Evolutionary conservation across 1,139 yeast genomes (phyloP).

Genomic region (Cylindricascospora bacillispora): DNA sequence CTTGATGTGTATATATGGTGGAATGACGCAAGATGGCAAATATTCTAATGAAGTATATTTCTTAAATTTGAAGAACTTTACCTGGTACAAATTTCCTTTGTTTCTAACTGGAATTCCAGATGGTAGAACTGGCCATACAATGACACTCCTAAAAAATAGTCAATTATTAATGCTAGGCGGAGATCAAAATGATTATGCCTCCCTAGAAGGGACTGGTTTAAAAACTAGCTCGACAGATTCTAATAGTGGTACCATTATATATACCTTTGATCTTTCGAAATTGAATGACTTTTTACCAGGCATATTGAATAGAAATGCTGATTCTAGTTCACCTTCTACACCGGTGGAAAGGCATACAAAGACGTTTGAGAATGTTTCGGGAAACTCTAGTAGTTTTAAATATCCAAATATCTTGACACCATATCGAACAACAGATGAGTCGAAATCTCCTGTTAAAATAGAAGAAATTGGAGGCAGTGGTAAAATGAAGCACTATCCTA

Average conservation of each 20-base stretch:
- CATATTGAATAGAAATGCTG: no score
- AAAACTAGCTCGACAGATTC: conserved; percentile 1
- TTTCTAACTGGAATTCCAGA: conserved; percentile 43
- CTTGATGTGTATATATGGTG: conserved; percentile 73
- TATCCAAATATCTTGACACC: conserved; percentile 2
- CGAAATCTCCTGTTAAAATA: no score
- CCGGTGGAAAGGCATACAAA: no score
- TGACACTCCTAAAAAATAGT: conserved; percentile 50
- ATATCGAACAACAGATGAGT: no score
- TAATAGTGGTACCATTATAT: conserved; percentile 2
- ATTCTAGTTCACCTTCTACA: no score
- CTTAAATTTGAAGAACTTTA: conserved; percentile 53
- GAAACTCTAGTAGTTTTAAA: no score
- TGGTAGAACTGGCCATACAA: conserved; percentile 81
- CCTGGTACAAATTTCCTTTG: conserved; percentile 53
- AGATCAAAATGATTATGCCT: conserved; percentile 44
- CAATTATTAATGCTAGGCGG: conserved; percentile 82
- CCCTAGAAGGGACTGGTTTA: conserved; percentile 1
- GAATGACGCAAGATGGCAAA: conserved; percentile 61
- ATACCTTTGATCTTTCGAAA: conserved; percentile 2
- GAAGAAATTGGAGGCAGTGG: no score
- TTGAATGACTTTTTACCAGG: conserved; percentile 3
- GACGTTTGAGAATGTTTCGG: no score
- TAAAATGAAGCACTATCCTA: no score
- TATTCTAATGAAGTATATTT: conserved; percentile 55